Conservation (phyloP, 768 basidiomycete species). For the Filobasidium wieringae region DNA sequence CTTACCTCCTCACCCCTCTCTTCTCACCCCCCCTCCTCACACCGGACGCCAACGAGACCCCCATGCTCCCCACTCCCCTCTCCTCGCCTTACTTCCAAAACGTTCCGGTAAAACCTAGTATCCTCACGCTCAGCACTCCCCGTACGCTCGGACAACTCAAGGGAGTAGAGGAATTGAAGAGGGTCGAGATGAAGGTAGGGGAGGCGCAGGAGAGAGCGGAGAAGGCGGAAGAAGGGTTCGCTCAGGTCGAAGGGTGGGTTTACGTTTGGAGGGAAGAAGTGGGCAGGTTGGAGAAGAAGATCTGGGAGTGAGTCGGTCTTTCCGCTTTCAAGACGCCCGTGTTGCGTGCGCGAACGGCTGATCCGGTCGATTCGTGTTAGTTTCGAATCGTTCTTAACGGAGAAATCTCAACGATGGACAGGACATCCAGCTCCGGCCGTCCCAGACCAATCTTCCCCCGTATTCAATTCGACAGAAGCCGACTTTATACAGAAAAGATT, state of each 20-base stretch:
- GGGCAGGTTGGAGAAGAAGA: constrained; percentile 44
- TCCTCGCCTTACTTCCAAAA: neutral
- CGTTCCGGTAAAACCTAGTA: neutral
- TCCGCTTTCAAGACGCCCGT: neutral
- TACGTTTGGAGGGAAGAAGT: constrained; percentile 55
- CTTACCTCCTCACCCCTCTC: constrained; percentile 48
- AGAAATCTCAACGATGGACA: constrained; percentile 44
- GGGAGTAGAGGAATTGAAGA: no score
- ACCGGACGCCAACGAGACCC: neutral
- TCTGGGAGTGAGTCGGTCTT: constrained; percentile 47
- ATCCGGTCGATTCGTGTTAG: constrained; percentile 20
- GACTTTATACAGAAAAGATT: neutral
- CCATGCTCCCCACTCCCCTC: neutral
- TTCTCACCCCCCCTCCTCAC: constrained; percentile 16
- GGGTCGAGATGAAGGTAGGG: neutral
- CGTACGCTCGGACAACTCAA: no score
- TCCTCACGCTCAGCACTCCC: neutral
- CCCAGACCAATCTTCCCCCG: neutral
- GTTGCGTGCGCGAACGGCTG: neutral
- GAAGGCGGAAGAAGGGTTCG: neutral
- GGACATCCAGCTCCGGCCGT: neutral
- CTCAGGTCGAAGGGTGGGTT: constrained; percentile 47
- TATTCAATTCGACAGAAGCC: neutral
- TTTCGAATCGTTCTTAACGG: constrained; percentile 62
- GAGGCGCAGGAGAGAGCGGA: neutral